Conservation (phyloP, 1,139 yeast genomes). For the Diutina sp. region DNA sequence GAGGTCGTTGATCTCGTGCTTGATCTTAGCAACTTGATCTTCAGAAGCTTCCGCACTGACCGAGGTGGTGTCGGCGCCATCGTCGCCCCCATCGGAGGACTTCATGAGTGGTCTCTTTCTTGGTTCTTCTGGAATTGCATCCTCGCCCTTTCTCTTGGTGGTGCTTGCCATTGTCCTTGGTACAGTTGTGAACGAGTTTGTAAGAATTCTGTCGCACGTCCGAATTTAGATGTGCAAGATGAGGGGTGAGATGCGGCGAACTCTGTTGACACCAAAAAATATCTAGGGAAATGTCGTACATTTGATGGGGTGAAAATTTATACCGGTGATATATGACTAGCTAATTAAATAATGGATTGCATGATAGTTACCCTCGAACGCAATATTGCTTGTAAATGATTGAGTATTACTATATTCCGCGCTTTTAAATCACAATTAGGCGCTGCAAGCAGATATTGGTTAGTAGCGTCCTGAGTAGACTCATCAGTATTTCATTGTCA, state of each 20-base stretch:
- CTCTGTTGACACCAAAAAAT: not conserved
- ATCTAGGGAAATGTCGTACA: not conserved
- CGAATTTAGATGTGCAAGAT: not conserved
- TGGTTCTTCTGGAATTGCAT: not conserved
- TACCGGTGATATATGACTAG: not conserved
- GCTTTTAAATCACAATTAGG: too few relatives aligned
- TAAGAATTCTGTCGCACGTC: not conserved
- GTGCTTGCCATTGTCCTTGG: not conserved
- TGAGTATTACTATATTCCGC: too few relatives aligned
- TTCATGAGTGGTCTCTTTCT: not conserved
- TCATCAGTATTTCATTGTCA: not conserved
- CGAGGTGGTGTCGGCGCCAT: not conserved
- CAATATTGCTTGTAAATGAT: too few relatives aligned
- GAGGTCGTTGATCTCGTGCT: not conserved
- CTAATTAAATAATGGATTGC: not conserved
- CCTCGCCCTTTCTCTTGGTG: not conserved
- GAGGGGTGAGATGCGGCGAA: not conserved
- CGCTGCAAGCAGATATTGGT: too few relatives aligned
- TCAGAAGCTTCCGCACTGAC: not conserved
- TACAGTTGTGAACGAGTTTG: not conserved
- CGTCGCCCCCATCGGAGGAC: not conserved
- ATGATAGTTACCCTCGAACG: too few relatives aligned
- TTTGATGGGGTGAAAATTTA: not conserved
- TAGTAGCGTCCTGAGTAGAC: not conserved
- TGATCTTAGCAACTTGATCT: not conserved